Conservation (phyloP, 257 asterid genomes). For the Penstemon eatonii region DNA sequence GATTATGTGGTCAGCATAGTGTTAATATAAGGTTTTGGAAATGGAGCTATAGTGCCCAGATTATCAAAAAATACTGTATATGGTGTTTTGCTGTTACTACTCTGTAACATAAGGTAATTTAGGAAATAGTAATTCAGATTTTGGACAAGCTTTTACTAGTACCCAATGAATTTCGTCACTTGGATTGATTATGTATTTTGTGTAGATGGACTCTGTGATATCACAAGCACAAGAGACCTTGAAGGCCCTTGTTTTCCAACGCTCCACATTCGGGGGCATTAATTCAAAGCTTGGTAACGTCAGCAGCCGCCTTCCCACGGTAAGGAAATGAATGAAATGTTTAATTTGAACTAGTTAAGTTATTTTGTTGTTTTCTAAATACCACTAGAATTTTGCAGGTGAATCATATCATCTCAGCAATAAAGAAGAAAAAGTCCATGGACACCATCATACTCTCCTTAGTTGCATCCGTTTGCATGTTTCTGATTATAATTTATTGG, state of each 20-base stretch:
- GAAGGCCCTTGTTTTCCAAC: conserved; percentile 78
- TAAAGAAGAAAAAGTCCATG: conserved; percentile 93
- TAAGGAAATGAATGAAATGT: conserved; percentile 37
- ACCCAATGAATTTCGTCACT: background rate
- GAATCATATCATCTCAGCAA: conserved; percentile 66
- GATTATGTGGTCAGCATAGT: background rate
- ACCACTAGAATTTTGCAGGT: conserved; percentile 50
- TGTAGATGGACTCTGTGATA: conserved; percentile 86
- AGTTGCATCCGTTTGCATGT: conserved; percentile 86
- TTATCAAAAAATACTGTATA: background rate
- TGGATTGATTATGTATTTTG: conserved; percentile 25
- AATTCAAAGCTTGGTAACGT: conserved; percentile 85
- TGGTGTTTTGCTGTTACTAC: conserved; percentile 4
- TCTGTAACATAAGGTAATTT: conserved; percentile 8
- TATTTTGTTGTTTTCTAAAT: background rate
- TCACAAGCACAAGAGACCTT: conserved; percentile 98
- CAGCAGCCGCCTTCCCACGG: conserved; percentile 96
- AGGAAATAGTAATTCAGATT: conserved; percentile 12
- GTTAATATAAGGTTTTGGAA: conserved; percentile 17
- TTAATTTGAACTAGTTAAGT: background rate
- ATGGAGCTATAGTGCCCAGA: conserved; percentile 1
- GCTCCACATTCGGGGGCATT: conserved; percentile 92
- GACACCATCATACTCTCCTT: conserved; percentile 85
- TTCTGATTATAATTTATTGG: conserved; percentile 85
- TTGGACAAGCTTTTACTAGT: conserved; percentile 9